Evolutionary conservation across 305 asterid species (phyloP).

Genomic region (Rubia peregrina): DNA sequence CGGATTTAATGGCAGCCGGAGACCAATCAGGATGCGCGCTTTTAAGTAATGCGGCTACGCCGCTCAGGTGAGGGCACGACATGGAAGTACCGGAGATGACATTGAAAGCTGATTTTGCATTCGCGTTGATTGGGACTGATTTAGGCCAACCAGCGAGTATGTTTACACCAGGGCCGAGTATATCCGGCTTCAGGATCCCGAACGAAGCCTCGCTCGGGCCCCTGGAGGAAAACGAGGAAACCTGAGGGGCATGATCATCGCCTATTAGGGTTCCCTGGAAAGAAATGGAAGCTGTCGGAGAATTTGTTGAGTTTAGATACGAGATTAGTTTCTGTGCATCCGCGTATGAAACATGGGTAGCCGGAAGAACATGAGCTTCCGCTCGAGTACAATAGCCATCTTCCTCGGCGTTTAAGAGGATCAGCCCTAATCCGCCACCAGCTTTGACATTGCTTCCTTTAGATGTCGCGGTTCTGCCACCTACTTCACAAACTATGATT

Average conservation of each 20-base stretch:
- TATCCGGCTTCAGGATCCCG: constrained; percentile 51
- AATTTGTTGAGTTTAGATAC: constrained; percentile 15
- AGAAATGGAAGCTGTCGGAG: constrained; percentile 20
- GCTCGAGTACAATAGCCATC: constrained; percentile 19
- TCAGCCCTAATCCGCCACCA: constrained; percentile 33
- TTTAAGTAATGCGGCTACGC: constrained; percentile 53
- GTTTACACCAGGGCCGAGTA: constrained; percentile 18
- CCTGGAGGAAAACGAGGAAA: constrained; percentile 17
- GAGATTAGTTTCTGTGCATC: constrained; percentile 19
- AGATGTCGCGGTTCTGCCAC: background rate
- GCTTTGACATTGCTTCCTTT: constrained; percentile 26
- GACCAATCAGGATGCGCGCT: constrained; percentile 58
- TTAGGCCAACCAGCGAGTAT: constrained; percentile 19
- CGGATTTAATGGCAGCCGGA: constrained; percentile 53
- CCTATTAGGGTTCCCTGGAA: constrained; percentile 45
- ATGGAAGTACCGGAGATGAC: constrained; percentile 44
- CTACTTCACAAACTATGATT: constrained; percentile 22
- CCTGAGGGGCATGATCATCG: constrained; percentile 26
- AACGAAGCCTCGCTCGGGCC: constrained; percentile 21
- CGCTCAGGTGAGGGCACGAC: constrained; percentile 68
- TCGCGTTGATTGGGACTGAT: constrained; percentile 25
- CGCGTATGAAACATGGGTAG: constrained; percentile 21
- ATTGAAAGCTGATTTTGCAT: constrained; percentile 31
- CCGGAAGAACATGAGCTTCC: constrained; percentile 26
- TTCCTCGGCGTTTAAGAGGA: constrained; percentile 8